Base-by-base conservation (phyloP, 208 protist genomes). In the Angomonas deanei region DNA sequence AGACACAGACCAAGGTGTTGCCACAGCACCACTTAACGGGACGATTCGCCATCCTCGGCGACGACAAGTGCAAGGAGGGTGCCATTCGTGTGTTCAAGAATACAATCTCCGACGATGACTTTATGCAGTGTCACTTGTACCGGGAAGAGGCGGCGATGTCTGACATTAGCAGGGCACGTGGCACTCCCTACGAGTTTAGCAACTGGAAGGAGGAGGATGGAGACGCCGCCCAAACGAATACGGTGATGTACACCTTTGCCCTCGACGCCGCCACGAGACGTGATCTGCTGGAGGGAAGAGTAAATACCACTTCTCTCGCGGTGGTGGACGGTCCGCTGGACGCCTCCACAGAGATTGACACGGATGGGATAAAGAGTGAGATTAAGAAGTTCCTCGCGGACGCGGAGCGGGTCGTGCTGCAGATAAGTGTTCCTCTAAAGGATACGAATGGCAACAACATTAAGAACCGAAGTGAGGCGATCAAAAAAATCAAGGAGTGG, bases 151-250 rank as follows among this genome's bases (percentile, higher is more conserved):
- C 11, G 47, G 8, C n/a, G n/a, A n/a, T n/a, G n/a, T n/a, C 11
- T 42, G 11, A 42, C 11, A 42, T 42, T 42, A 15, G 36, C 8
- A 42, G 15, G 36, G n/a, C 11, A 42, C 47, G 47, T 17, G 47
- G 47, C 47, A 53, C 47, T 26, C 11, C n/a, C 23, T 27, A 8
- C 47, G 47, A 53, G 47, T 53, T 53, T 58, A n/a, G 48, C 47
- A 6, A 11, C 49, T 5, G 0, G 21, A n/a, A 36, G 34, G 68
- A 74, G 56, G 32, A 31, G 13, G 73, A 72, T 3, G 17, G n/a
- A 1, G 39, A 74, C 49, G 23, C 21, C 10, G 13, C 11, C 26
- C 10, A 0, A 6, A 8, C 26, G 21, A 17, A n/a, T 0, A 32
- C 30, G 8, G 3, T 31, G 15, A 50, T 39, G 50, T 59, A 49